Conservation (phyloP, 345 rosid genomes). For the Citrus glauca region DNA sequence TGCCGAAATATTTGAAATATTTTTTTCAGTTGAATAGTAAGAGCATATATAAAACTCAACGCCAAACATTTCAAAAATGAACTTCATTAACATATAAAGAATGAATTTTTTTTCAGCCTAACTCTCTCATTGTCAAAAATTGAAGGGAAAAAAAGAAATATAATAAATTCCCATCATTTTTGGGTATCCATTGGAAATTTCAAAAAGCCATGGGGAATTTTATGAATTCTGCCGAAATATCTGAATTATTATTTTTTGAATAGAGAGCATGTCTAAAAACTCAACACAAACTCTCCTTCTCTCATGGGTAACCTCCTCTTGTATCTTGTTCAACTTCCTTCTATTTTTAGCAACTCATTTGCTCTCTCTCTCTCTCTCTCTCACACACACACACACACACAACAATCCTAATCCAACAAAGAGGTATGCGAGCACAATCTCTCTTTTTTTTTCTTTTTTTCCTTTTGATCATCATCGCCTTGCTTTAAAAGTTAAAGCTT, state of each 20-base stretch:
- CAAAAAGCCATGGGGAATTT: neutral
- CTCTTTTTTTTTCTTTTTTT: neutral
- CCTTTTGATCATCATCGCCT: neutral
- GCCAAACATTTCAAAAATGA: no score
- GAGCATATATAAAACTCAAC: neutral
- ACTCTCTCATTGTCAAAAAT: neutral
- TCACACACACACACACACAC: neutral
- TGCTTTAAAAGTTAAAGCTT: neutral
- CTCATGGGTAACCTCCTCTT: slow-evolving; percentile 25
- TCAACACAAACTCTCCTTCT: slow-evolving; percentile 17
- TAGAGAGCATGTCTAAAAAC: neutral
- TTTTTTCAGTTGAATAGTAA: no score
- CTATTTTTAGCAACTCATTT: slow-evolving; percentile 30
- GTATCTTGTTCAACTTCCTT: slow-evolving; percentile 11
- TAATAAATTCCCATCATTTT: neutral
- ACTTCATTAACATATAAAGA: no score
- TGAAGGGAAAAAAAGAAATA: neutral
- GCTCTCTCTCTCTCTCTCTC: neutral
- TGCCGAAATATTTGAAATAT: neutral
- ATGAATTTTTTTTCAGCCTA: neutral
- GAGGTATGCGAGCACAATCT: slow-evolving; percentile 9
- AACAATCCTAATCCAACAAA: neutral
- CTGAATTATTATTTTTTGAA: no score
- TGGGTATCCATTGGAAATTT: neutral
- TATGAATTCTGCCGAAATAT: neutral